phyloP scores from a whole-genome alignment of 179 eudicot genomes.

The Nepenthes alata region DNA sequence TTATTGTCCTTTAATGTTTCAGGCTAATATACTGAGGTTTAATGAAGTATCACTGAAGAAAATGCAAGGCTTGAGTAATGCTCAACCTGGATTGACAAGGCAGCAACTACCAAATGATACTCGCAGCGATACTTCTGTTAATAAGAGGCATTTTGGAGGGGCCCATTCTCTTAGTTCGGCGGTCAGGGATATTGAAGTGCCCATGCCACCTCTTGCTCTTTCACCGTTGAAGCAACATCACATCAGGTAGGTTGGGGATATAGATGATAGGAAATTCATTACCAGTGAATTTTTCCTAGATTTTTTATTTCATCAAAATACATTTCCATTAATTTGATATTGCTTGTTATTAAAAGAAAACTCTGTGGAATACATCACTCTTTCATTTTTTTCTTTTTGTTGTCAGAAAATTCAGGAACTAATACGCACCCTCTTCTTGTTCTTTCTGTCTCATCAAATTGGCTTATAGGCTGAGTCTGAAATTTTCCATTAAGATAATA shows the following conservation, averaged over 20 bases:
- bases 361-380: too few relatives aligned
- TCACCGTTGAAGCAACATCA: constrained; percentile 46
- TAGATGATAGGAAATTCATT: neutral
- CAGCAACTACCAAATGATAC: constrained; percentile 26
- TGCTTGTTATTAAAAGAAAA: too few relatives aligned
- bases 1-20: constrained; percentile 15
- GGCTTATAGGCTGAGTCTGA: neutral
- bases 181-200: constrained; percentile 57
- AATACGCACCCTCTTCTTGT: too few relatives aligned
- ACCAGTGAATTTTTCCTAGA: too few relatives aligned
- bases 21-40: constrained; percentile 80
- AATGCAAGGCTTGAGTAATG: constrained; percentile 31
- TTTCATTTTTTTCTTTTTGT: too few relatives aligned
- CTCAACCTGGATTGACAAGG: constrained; percentile 25
- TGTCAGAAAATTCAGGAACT: too few relatives aligned
- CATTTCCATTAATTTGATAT: too few relatives aligned
- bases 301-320: too few relatives aligned
- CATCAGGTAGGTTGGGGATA: constrained; percentile 37
- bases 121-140: constrained; percentile 11
- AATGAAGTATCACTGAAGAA: constrained; percentile 66
- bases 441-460: neutral
- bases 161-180: constrained; percentile 19
- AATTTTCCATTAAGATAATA: neutral
- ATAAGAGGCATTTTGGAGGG: constrained; percentile 16
- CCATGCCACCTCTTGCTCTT: constrained; percentile 94